Base-by-base conservation (phyloP, 2,329 filamentous ascomycete species). In the Trichoderma harzianum region DNA sequence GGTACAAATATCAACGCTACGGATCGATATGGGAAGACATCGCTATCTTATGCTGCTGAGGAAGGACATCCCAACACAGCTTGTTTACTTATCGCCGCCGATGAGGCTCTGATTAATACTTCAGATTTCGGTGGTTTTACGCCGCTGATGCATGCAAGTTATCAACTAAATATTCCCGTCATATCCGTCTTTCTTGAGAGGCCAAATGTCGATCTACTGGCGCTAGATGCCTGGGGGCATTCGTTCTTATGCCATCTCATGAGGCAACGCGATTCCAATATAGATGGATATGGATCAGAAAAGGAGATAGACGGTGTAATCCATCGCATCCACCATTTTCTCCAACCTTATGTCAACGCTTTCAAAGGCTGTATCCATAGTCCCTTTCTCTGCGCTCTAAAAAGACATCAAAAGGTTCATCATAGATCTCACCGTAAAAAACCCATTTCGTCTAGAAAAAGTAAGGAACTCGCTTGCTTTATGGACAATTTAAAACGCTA, bases 181-280 rank as follows among this genome's bases (percentile, higher is more conserved):
- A 3, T 51, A 5, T 51, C 47, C 3, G n/a, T 6, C 47, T 6
- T 51, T 12, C n/a, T 51, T 0, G 47, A 51, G 2, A 21, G 5
- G n/a, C 3, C 47, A 6, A 6, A 7, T 51, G 2, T 51, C 47
- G 47, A 51, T 24, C 0, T 51, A 14, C 11, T 51, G 1, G 5
- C 5, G 43, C 3, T 2, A 12, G n/a, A 21, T 12, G 0, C 0
- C 10, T 0, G 3, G 5, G 43, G 2, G 0, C n/a, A 51, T n/a
- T 21, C 47, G 3, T 24, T 51, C 5, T 12, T 51, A 2, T 21
- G 47, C 5, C 5, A 24, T 24, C 47, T 24, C n/a, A 7, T 51
- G 43, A 1, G 0, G 43, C 8, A 18, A 21, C 1, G 0, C n/a
- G 12, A 12, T 51, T 11, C 3, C 43, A 2, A 5, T 11, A n/a